Evolutionary conservation across 139 green algal genomes (phyloP), one percentile per base, ranked within the genome.

Genomic region (Tetraselmis chui): DNA sequence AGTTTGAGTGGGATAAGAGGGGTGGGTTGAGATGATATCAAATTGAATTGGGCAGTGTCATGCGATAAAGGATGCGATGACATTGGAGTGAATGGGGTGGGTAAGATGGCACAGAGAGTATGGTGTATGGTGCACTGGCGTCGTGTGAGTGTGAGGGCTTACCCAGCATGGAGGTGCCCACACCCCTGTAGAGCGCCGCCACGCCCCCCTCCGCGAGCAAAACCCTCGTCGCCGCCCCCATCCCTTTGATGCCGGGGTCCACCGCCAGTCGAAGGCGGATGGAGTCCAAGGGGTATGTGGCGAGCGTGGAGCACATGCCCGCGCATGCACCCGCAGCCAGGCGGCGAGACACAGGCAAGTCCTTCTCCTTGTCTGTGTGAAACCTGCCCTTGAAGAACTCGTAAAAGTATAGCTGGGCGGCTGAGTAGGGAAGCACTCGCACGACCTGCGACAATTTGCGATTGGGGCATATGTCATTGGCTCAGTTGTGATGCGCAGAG

Each of bases 281-380:
- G 11, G 91, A 95, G 89, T 97, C 93, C 29, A 97, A 85, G 23
- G 93, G 93, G 84, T 95, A 93, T 0, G 93, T 97, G 30, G 92
- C 87, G 45, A 95, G 82, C 5, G 93, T 96, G 77, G 92, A 88
- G 0, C 83, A 82, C 87, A 94, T 94, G 76, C 92, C 93, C 23
- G 93, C 93, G 23, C 59, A 79, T 24, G 91, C 93, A 24, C 93
- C 93, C 2, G 92, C 90, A 5, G 82, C 59, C 31, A 98, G 85
- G 59, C 92, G 88, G 2, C 79, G 78, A 18, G 86, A 84, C 29
- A 98, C 86, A 1, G 84, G 84, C 30, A 97, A 86, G 31, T 91
- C 76, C 1, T 88, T 89, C 1, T 91, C 81, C 31, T 89, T 80
- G 77, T 89, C 82, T 23, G 32, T 76, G n/a, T 59, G 28, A 28